These are phyloP conservation scores for Melastoma candidum DNA, from an alignment of 441 rosid species.

Conservation along the genomic window DNA sequence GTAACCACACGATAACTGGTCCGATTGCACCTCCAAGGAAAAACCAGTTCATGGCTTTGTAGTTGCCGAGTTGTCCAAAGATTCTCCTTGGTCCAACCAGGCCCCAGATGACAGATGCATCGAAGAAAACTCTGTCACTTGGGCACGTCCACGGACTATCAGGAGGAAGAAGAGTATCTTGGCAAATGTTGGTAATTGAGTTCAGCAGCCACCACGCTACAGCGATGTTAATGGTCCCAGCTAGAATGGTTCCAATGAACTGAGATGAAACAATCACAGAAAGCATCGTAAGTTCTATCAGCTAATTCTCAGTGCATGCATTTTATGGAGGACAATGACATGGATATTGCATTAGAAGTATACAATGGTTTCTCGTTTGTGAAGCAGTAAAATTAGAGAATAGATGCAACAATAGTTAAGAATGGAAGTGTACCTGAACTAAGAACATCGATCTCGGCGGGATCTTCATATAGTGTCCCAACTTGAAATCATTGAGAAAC, in stretches of 20 bases:
- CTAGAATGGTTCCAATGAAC: slow-evolving; percentile 74
- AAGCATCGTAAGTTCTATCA: no score
- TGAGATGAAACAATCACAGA: slow-evolving; percentile 11
- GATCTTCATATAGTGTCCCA: slow-evolving; percentile 93
- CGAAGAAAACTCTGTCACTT: slow-evolving; percentile 67
- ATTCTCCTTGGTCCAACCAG: slow-evolving; percentile 68
- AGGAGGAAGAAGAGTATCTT: slow-evolving; percentile 50
- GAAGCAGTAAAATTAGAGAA: no score
- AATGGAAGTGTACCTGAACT: slow-evolving; percentile 43
- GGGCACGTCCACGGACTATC: slow-evolving; percentile 94
- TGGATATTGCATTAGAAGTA: no score
- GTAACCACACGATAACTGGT: slow-evolving; percentile 54
- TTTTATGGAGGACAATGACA: no score
- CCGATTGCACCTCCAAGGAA: slow-evolving; percentile 75
- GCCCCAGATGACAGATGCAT: slow-evolving; percentile 87
- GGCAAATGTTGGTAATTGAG: slow-evolving; percentile 62
- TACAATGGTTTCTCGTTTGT: no score
- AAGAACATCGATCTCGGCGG: slow-evolving; percentile 91
- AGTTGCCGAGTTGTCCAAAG: slow-evolving; percentile 67
- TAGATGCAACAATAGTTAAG: no score
- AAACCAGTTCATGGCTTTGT: slow-evolving; percentile 68
- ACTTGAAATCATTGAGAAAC: slow-evolving; percentile 76
- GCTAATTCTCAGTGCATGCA: no score
- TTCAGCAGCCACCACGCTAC: slow-evolving; percentile 81
- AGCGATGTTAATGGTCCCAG: slow-evolving; percentile 67